These are phyloP conservation scores for Alternaria arborescens DNA, from an alignment of 2,329 filamentous ascomycete genomes.

Conservation along the genomic window DNA sequence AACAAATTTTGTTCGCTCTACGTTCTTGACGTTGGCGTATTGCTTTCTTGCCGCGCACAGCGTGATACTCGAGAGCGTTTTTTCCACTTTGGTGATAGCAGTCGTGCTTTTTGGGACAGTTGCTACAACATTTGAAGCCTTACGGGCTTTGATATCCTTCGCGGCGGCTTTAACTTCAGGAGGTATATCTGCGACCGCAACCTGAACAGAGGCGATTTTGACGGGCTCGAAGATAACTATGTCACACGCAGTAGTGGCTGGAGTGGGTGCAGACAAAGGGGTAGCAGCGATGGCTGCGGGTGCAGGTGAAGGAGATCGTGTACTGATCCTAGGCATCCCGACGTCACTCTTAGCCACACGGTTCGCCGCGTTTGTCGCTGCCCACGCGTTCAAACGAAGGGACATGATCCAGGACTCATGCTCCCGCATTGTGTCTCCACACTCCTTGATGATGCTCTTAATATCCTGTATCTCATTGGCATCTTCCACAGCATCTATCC, in stretches of 20 bases:
- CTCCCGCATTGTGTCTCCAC: neutral
- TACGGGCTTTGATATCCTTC: neutral
- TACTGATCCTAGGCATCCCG: neutral
- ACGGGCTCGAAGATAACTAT: too few species aligned
- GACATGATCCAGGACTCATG: neutral
- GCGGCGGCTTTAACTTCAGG: neutral
- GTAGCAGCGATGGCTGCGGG: too few species aligned
- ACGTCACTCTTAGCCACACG: neutral
- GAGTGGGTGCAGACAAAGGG: too few species aligned
- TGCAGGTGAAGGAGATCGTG: neutral
- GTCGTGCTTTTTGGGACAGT: neutral
- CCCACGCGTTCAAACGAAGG: fast-evolving
- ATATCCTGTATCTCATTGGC: neutral
- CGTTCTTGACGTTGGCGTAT: neutral
- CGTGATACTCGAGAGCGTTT: neutral
- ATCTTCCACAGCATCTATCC: neutral
- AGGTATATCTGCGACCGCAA: neutral
- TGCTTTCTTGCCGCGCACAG: neutral
- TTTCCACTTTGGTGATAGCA: neutral
- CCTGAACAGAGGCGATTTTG: neutral
- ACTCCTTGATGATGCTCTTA: neutral
- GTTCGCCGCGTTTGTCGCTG: neutral
- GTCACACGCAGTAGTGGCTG: neutral
- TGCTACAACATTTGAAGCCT: fast-evolving
- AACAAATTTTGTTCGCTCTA: neutral